Evolutionary conservation across 129 eudicot genomes (phyloP).

Genomic region (Silybum marianum): DNA sequence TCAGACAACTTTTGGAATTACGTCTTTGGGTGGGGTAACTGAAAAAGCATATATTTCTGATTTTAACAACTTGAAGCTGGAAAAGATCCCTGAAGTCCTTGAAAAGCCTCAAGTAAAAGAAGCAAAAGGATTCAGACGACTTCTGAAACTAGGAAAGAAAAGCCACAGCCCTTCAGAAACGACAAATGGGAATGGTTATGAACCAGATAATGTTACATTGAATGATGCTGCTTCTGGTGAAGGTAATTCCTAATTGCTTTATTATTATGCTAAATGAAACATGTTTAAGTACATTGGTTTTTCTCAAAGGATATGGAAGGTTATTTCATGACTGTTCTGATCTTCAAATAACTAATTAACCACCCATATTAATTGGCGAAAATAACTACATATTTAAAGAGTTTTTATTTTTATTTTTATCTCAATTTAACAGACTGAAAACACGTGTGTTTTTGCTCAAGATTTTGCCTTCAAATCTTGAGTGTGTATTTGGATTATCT

Average conservation of each 20-base stretch:
- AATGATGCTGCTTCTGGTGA: constrained; percentile 46
- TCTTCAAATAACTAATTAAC: too few species aligned
- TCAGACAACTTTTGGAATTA: constrained; percentile 27
- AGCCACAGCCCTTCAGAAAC: constrained; percentile 51
- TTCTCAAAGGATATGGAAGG: background rate
- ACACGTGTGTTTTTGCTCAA: too few species aligned
- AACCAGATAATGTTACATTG: constrained; percentile 19
- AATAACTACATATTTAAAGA: background rate
- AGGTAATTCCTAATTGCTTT: constrained; percentile 45
- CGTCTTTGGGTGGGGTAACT: constrained; percentile 33
- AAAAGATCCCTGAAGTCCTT: constrained; percentile 47
- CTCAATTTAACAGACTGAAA: too few species aligned
- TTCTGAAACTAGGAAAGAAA: constrained; percentile 81
- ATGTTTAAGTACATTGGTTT: background rate
- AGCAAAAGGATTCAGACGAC: constrained; percentile 76
- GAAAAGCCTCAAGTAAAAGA: constrained; percentile 60
- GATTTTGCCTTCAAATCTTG: too few species aligned
- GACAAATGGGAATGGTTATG: constrained; percentile 36
- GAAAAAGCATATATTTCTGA: constrained; percentile 46
- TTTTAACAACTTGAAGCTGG: constrained; percentile 42
- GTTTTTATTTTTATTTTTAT: too few species aligned
- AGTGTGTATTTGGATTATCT: too few species aligned
- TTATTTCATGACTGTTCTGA: too few species aligned
- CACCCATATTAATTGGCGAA: background rate
- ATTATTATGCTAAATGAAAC: background rate